phyloP scores from a whole-genome alignment of 1,284 basidiomycete genomes.

The Moesziomyces aphidis region DNA sequence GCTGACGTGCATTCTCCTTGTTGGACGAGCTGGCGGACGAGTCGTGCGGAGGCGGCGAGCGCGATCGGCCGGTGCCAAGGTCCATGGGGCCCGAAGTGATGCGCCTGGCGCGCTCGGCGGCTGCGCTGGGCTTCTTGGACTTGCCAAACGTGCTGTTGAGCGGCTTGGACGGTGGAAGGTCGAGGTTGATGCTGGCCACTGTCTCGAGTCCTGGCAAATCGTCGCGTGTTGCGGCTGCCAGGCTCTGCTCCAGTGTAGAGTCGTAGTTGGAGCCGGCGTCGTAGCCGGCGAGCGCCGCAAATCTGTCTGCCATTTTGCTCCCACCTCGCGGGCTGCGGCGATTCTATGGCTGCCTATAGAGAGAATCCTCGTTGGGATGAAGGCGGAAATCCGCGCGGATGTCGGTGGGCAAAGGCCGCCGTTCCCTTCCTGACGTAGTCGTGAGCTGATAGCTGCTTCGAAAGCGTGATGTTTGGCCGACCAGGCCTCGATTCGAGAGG shows the following conservation, averaged over 20 bases:
- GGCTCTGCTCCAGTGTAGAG: constrained; percentile 39
- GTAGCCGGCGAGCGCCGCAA: constrained; percentile 54
- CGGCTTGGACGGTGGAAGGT: constrained; percentile 31
- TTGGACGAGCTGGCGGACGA: constrained; percentile 27
- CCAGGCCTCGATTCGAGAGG: neutral
- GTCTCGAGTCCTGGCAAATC: constrained; percentile 48
- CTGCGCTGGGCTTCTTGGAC: constrained; percentile 33
- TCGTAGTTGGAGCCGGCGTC: constrained; percentile 49
- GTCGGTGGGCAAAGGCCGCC: no score
- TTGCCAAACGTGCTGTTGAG: constrained; percentile 35
- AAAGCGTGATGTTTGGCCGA: no score
- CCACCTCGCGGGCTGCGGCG: no score
- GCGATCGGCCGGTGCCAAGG: constrained; percentile 20
- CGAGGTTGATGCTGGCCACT: constrained; percentile 44
- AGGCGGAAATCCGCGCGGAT: no score
- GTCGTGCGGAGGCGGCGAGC: constrained; percentile 39
- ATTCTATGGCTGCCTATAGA: no score
- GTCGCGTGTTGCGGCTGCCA: constrained; percentile 31
- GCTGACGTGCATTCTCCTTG: constrained; percentile 27
- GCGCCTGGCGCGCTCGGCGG: constrained; percentile 29
- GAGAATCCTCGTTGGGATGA: no score
- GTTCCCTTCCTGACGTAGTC: no score
- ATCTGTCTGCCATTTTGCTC: constrained; percentile 49
- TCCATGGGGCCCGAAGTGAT: constrained; percentile 40
- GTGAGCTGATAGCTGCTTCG: no score